Base-by-base conservation (phyloP, 1,284 basidiomycete species). In the Leccinum angustisporum region DNA sequence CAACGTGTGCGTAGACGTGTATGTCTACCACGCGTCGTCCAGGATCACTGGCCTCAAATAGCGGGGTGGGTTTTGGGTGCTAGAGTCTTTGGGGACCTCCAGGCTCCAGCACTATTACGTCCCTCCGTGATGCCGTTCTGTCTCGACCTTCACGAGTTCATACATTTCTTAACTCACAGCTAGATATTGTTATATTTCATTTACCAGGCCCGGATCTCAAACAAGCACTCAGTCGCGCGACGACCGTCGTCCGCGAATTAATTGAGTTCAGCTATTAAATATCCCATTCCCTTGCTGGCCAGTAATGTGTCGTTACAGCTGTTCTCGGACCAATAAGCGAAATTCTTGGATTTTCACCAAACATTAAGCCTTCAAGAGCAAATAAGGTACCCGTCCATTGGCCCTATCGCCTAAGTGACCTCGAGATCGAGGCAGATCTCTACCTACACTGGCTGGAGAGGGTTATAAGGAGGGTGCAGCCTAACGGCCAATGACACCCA, bases 251-350 rank as follows among this genome's bases (percentile, higher is more conserved):
- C 63, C 63, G 57, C 70, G 65, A 76, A 73, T 73, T 76, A 75
- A 75, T 72, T 63, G 72, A 75, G 54, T 56, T 76, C 71, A 72
- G 73, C 72, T 76, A 57, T n/a, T n/a, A n/a, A n/a, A 57, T 57
- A 72, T 72, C 61, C 31, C 62, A 64, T 63, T 69, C 58, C 53
- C 63, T 66, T 66, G 63, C 67, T 77, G 62, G 65, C 63, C 62
- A 63, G 62, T 73, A 74, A 72, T 65, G 63, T 72, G 63, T 74
- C 64, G 69, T 68, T 72, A 63, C 65, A 72, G 58, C 61, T 58
- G 62, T 67, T 72, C 71, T 56, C 64, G 66, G 64, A 67, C 61
- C 56, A 63, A 67, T 75, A 75, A 75, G 75, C 75, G 75, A 77
- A 63, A 65, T 66, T 68, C 72, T 62, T 59, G 61, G 63, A 71